Conservation (phyloP, 257 asterid species). For the Plantago ovata region DNA sequence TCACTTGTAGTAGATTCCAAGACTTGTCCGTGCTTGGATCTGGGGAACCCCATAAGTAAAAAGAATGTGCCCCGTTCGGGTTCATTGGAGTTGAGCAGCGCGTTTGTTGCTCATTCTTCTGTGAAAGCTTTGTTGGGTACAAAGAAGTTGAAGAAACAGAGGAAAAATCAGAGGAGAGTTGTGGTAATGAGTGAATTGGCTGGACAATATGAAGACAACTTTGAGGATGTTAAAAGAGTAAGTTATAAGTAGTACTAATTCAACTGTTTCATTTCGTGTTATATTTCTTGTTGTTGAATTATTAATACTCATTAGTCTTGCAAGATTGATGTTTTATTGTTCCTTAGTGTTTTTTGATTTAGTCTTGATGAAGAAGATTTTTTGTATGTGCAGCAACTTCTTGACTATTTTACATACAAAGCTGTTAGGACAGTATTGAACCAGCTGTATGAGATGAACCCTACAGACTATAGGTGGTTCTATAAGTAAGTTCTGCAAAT, state of each 20-base stretch:
- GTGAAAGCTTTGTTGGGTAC: constrained; percentile 30
- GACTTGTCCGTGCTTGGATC: constrained; percentile 42
- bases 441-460: constrained; percentile 92
- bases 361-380: constrained; percentile 1
- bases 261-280: too few species aligned
- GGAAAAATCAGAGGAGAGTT: constrained; percentile 29
- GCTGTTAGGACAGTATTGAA: constrained; percentile 87
- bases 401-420: constrained; percentile 83
- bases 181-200: constrained; percentile 44
- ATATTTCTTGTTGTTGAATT: too few species aligned
- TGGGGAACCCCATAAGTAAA: constrained; percentile 23
- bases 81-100: constrained; percentile 41
- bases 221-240: constrained; percentile 65
- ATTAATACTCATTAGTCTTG: too few species aligned
- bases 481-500: constrained; percentile 54
- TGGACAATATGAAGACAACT: constrained; percentile 62
- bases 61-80: constrained; percentile 35
- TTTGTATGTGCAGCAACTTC: constrained; percentile 57
- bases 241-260: too few species aligned
- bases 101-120: constrained; percentile 44
- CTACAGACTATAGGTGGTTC: constrained; percentile 82
- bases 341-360: not conserved
- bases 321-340: not conserved
- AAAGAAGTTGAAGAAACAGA: constrained; percentile 31
- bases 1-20: constrained; percentile 46